Base-by-base conservation (phyloP, 257 asterid genomes). In the Apocynum venetum region DNA sequence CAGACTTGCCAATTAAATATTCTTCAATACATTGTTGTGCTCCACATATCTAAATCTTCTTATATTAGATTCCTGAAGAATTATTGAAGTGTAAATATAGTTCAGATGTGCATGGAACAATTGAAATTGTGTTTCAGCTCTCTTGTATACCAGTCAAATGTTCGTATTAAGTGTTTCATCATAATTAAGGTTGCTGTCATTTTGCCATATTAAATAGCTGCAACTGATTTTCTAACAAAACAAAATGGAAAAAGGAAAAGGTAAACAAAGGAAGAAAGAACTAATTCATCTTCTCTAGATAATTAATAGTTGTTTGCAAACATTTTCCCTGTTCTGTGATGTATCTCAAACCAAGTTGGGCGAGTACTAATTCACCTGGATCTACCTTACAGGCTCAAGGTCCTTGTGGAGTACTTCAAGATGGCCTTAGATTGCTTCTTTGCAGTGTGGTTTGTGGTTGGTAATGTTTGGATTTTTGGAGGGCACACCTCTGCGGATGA, bases 401-500 rank as follows among this genome's bases (percentile, higher is more conserved):
- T 76, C 72, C 87, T 90, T 72, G 82, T 89, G 61, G 98, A 94
- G 73, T 90, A 94, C 86, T 83, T 89, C 84, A 94, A 92, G 93
- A 90, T 94, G 96, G 97, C 93, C 75, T 80, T 91, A 86, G 97
- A 94, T 89, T 94, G 98, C 91, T 94, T 92, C 89, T 92, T 92
- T 83, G 97, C 98, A 60, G 91, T 93, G 75, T 96, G 97, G 97
- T 96, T 96, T 87, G 99, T 95, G 85, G 96, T 93, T 72, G 99
- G 99, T 73, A 93, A 92, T 49, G 98, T 93, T 10, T 93, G 99
- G 99, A 87, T 96, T 74, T 96, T 93, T 73, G 97, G 98, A 40
- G 98, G 98, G 64, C 97, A 88, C 82, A 80, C 99, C 40, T 93
- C 98, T 38, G 86, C 97, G 19, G 20, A 83, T 63, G 98, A 84